Base-by-base conservation (phyloP, 441 rosid species). In the Raphanus hybrid region DNA sequence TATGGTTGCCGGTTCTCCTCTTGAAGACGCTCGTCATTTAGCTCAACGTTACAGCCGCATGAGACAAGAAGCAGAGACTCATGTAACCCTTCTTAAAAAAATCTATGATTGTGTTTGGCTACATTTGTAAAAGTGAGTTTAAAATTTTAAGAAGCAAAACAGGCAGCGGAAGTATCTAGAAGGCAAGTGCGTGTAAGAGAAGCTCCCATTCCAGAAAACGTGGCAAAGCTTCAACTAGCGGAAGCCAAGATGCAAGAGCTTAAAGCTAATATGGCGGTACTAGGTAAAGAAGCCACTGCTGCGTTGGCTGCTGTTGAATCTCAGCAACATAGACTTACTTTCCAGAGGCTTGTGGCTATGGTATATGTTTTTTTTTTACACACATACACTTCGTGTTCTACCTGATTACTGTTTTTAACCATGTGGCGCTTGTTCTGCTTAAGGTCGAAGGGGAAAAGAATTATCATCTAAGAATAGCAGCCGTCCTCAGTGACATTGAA, bases 1-100 rank as follows among this genome's bases (percentile, higher is more conserved):
- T 82, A 95, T 92, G 96, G 74, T 83, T 15, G 79, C 26, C 3
- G 94, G 96, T 70, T 55, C 93, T 78, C 92, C 96, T 69, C 75
- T 95, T 71, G 97, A 95, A 82, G 99, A 95, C 78, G 98, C 98
- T 43, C 97, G 99, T 45, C 96, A 89, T 88, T 92, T 95, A 48
- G 97, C 97, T 62, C 98, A 95, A 82, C 96, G 94, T 61, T 92
- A 92, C 77, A 91, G 93, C 82, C 93, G 97, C 61, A 91, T 95
- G 99, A 90, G 98, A 78, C 97, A 92, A 86, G 99, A 92, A 83
- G 99, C 98, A 32, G 98, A 95, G 85, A 20, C 84, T 27, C 91
- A 88, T 91, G 96, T 90, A 88, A 77, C 43, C 64, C 4, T 4
- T 64, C 15, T 69, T 43, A 0, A 69, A 60, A 69, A 60, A 68